Percentiles rank a stretch among this genome's conserved stretches.
Evolutionary conservation across 2,329 filamentous ascomycete species (phyloP).

Genomic region (Sporothrix dimorphospora): DNA sequence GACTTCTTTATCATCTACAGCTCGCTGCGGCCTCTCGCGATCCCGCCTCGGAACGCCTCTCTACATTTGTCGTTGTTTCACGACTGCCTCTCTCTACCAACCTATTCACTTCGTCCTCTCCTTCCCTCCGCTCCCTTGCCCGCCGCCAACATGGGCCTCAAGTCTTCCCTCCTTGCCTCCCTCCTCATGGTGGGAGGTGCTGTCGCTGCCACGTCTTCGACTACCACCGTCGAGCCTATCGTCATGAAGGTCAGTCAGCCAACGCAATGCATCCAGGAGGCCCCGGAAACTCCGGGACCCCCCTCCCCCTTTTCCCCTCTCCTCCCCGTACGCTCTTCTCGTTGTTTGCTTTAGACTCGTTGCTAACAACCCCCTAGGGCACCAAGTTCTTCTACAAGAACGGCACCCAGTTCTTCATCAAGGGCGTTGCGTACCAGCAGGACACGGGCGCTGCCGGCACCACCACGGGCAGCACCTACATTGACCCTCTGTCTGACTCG

Average conservation of each 20-base stretch:
- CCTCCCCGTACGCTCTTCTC: no score
- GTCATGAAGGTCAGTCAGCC: slow-evolving; percentile 68
- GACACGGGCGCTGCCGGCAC: slow-evolving; percentile 64
- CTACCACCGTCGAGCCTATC: slow-evolving; percentile 56
- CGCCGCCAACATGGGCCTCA: slow-evolving; percentile 35
- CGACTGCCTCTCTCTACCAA: slow-evolving; percentile 23
- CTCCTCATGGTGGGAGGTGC: slow-evolving; percentile 45
- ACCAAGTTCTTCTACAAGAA: slow-evolving; percentile 79
- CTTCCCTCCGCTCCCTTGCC: not conserved
- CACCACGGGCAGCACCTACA: slow-evolving; percentile 61
- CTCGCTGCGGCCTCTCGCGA: not conserved
- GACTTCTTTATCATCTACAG: not conserved
- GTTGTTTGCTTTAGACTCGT: slow-evolving; percentile 5
- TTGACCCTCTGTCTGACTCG: slow-evolving; percentile 78
- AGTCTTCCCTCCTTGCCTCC: slow-evolving; percentile 44
- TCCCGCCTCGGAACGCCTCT: not conserved
- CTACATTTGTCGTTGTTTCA: slow-evolving; percentile 1
- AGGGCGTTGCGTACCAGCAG: slow-evolving; percentile 94
- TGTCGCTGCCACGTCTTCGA: slow-evolving; percentile 36
- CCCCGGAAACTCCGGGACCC: not conserved
- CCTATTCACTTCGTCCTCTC: not conserved
- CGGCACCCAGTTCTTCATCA: slow-evolving; percentile 72
- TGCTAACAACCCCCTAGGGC: slow-evolving; percentile 35
- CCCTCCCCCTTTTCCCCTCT: no score
- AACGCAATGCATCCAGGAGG: not conserved